Base-by-base conservation (phyloP, 2,329 filamentous ascomycete genomes). In the Colletotrichum lentis region DNA sequence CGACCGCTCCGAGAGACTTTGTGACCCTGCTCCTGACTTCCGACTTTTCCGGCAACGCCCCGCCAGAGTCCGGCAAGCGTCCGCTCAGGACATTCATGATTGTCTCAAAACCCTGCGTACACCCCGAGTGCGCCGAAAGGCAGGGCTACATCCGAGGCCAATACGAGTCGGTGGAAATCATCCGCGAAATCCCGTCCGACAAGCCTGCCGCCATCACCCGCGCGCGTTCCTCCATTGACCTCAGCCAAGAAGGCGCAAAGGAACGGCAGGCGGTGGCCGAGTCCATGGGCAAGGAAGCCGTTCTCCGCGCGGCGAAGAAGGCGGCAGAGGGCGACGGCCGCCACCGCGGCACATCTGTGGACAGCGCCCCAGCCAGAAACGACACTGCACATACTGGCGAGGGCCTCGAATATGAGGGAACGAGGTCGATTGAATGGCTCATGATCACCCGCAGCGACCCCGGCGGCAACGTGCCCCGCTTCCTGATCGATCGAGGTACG, bases 391-490 rank as follows among this genome's bases (percentile, higher is more conserved):
- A 56, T 5, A 39, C 18, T 12, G 37, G 37, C 3, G 66, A 69
- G 3, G 71, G 62, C 4, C 64, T 65, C 2, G 69, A 66, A 1
- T 75, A 78, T 11, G 75, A 79, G 5, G 75, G 72, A 1, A 76
- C 80, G n/a, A 81, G 78, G 35, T 78, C 82, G 31, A 76, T 97
- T 1, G 94, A 97, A 77, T 97, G 94, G 94, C 86, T 96, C 69
- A 97, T 97, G 94, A 88, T 97, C 20, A 97, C 93, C 1, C 85
- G 94, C 56, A 95, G 91, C 76, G 93, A 97, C 73, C 93, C 94
- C 3, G 94, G 94, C 12, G 94, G 94, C 60, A 95, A 89, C 67
- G 94, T 97, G 20, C 94, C 94, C 1, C 86, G 92, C 16, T 97
- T 96, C 79, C 90, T 97, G 85, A 92, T 97, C n/a, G 94, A 97